Base-by-base conservation (phyloP, 495 filamentous ascomycete genomes). In the Diplogelasinospora grovesii region DNA sequence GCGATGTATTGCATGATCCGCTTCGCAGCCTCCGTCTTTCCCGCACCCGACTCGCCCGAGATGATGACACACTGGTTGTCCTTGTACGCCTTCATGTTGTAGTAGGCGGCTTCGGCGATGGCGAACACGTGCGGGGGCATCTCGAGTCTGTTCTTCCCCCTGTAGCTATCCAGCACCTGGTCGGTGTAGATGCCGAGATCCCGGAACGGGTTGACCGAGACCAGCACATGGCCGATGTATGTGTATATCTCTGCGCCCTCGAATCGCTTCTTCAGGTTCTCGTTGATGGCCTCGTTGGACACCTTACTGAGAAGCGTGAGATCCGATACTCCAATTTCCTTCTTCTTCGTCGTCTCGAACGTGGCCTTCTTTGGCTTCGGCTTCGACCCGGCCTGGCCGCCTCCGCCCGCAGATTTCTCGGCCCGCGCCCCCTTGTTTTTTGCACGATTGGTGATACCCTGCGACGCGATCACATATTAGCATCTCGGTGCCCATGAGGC, bases 1-100 rank as follows among this genome's bases (percentile, higher is more conserved):
- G 93, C 93, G 66, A 99, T 96, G 65, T 97, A 97, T 64, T 97
- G 93, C 89, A 99, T 99, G 48, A 99, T 83, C 49, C 89, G 80
- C 72, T 99, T 99, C 37, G 93, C 93, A 0, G 93, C 93, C 61
- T 99, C 93, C n/a, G 93, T 99, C 69, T 99, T 99, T 53, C 93
- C 93, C 8, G 93, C 93, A 43, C 93, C 93, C 7, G 93, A 97
- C 70, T 99, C 93, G 49, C 93, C 93, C 37, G 89, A 96, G 46
- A 99, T 99, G 60, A 99, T 99, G 36, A 99, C 89, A 67, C 93
- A 99, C 57, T 99, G 93, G 67, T 97, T 97, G 46, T 97, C 93
- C 54, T 89, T 90, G 73, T 99, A 97, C 13, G 86, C 89, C 50
- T 96, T 96, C 93, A 99, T 97, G 71, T 99, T 96, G 68, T 97